Evolutionary conservation across 2,329 filamentous ascomycete species (phyloP).

Genomic region (Ophiostoma piceae): DNA sequence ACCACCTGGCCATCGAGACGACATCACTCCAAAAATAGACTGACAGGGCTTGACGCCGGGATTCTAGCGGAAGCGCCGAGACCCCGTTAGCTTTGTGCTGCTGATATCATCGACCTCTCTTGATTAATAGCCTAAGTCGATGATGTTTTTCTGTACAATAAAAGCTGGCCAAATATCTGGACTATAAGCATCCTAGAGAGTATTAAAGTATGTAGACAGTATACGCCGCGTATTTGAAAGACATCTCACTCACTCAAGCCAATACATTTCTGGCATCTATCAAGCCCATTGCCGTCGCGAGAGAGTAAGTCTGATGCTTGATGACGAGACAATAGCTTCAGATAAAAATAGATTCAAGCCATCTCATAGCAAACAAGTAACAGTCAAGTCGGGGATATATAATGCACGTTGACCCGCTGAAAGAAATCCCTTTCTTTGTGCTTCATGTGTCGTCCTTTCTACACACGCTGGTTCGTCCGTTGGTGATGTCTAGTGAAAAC

Average conservation of each 20-base stretch:
- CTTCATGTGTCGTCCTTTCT: neutral
- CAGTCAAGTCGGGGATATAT: neutral
- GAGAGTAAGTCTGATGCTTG: neutral
- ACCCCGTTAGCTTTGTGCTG: neutral
- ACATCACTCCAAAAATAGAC: neutral
- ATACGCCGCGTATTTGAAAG: neutral
- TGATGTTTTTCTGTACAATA: neutral
- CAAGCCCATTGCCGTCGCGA: neutral
- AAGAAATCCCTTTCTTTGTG: neutral
- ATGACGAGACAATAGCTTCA: neutral
- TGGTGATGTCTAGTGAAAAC: neutral
- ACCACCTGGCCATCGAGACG: neutral
- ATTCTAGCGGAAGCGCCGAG: neutral
- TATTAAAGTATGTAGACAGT: neutral
- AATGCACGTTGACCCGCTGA: neutral
- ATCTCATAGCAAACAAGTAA: neutral
- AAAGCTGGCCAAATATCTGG: neutral
- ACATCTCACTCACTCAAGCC: too few relatives aligned
- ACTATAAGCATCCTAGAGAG: neutral
- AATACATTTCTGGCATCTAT: neutral
- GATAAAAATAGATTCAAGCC: neutral
- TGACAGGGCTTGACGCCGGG: neutral
- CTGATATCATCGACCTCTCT: neutral
- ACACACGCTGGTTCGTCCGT: slow-evolving; percentile 1
- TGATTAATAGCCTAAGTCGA: neutral